Evolutionary conservation across 768 basidiomycete genomes (phyloP), one percentile per base, ranked within the genome.

Genomic region (Chalciporus sphaerocephalus): DNA sequence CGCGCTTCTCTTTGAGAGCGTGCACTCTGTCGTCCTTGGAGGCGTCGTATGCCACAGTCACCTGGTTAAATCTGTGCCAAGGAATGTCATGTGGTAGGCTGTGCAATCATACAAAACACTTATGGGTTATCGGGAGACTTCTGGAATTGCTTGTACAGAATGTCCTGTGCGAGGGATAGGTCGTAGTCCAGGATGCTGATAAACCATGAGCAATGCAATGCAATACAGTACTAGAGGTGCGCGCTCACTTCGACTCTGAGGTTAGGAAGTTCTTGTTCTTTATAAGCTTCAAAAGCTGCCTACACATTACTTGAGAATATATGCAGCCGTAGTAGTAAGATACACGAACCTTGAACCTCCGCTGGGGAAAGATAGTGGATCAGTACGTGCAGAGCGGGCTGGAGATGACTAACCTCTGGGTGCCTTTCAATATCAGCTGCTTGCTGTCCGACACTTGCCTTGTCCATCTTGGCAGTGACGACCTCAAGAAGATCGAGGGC

Each of bases 111-210:
- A n/a, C 18, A 4, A 28, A 16, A 12, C 5, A 27, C 86, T 60
- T 69, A 94, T 92, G 93, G 89, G 66, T 96, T 96, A 51, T 96
- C 93, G 0, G 92, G 90, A 2, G 89, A 85, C 66, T 96, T 97
- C 66, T 96, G 90, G 81, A 97, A 97, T 65, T 91, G 83, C 69
- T 95, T 96, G 79, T 80, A 85, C 38, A 96, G 69, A 39, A 92
- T 68, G 48, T 97, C 93, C 80, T 92, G 60, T 52, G 43, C 7
- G 25, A 6, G 17, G 12, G 25, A 41, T 30, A 41, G 9, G 65
- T 47, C 94, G 83, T 51, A 96, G 70, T 6, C 94, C 94, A 38
- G 92, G 92, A 61, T 89, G 89, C 85, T 92, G 20, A 42, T 27
- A 41, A 32, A 52, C 18, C 25, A 16, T 50, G 45, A 53, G 57